Evolutionary conservation across 1,284 basidiomycete genomes (phyloP).

Genomic region (Limonomyces culmigenus): DNA sequence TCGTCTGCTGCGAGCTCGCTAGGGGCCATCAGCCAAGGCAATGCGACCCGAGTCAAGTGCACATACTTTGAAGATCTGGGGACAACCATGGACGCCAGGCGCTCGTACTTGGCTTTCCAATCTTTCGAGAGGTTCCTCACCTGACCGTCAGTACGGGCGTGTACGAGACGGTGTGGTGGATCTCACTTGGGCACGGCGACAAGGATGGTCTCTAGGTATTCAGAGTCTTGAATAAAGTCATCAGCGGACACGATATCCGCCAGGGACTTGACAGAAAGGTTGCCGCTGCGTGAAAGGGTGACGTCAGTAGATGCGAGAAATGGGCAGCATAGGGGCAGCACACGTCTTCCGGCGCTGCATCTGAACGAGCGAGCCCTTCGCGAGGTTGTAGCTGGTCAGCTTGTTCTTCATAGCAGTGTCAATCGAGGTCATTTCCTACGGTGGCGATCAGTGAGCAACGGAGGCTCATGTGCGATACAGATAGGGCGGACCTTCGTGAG

Average conservation of each 20-base stretch:
- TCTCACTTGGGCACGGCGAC: constrained; percentile 90
- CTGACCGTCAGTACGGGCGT: constrained; percentile 1
- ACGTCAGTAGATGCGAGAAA: constrained; percentile 3
- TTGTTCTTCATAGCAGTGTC: constrained; percentile 85
- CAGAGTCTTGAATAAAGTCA: constrained; percentile 75
- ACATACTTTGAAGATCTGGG: constrained; percentile 81
- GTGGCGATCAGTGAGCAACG: constrained; percentile 4
- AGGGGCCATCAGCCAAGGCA: constrained; percentile 2
- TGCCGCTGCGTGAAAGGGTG: constrained; percentile 58
- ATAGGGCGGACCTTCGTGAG: constrained; percentile 53
- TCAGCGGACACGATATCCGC: constrained; percentile 75
- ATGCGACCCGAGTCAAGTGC: constrained; percentile 4
- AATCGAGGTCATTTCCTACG: constrained; percentile 77
- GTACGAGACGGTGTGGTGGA: constrained; percentile 4
- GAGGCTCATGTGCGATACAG: constrained; percentile 5
- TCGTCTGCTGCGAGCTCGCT: constrained; percentile 69
- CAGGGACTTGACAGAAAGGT: constrained; percentile 80
- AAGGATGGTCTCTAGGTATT: constrained; percentile 86
- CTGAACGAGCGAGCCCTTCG: constrained; percentile 86
- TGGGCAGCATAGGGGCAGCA: constrained; percentile 10
- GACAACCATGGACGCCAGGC: constrained; percentile 80
- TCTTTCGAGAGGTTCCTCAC: constrained; percentile 70
- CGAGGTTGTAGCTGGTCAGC: constrained; percentile 82
- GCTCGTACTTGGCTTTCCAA: constrained; percentile 85
- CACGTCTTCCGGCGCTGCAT: constrained; percentile 92